Conservation (phyloP, 768 basidiomycete species). For the Phylloporus sp. region DNA sequence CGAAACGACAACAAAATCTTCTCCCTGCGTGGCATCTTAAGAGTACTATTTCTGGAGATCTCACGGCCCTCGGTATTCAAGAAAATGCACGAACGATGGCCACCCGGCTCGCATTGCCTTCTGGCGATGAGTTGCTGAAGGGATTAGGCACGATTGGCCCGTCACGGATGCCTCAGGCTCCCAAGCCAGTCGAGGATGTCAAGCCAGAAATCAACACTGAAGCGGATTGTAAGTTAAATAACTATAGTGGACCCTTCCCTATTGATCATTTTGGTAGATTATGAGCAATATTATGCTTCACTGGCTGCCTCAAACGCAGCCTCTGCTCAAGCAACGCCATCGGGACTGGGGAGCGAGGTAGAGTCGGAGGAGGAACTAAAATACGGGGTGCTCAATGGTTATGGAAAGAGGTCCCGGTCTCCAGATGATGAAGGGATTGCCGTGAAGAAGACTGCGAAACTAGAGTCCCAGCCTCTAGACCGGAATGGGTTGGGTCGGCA, state of each 20-base stretch:
- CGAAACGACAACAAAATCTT: slow-evolving; percentile 85
- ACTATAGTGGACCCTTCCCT: not conserved
- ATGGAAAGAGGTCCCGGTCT: slow-evolving; percentile 71
- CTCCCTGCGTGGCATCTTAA: slow-evolving; percentile 94
- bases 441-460: slow-evolving; percentile 40
- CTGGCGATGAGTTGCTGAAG: slow-evolving; percentile 70
- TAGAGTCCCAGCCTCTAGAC: slow-evolving; percentile 32
- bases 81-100: slow-evolving; percentile 57
- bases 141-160: slow-evolving; percentile 59
- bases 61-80: slow-evolving; percentile 81
- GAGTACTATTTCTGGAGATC: slow-evolving; percentile 90
- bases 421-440: slow-evolving; percentile 49
- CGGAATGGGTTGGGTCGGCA: slow-evolving; percentile 11
- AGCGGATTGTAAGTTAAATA: slow-evolving; percentile 54
- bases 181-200: slow-evolving; percentile 30
- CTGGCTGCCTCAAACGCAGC: slow-evolving; percentile 60
- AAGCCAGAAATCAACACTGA: slow-evolving; percentile 54
- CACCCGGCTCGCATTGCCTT: slow-evolving; percentile 33
- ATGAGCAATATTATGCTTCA: slow-evolving; percentile 80
- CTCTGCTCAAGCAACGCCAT: slow-evolving; percentile 60
- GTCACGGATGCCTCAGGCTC: slow-evolving; percentile 27
- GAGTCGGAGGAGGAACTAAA: slow-evolving; percentile 74
- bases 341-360: slow-evolving; percentile 50
- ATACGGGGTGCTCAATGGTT: slow-evolving; percentile 67
- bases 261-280: slow-evolving; percentile 44